phyloP scores from a whole-genome alignment of 2,329 filamentous ascomycete species.

The Coniochaeta sp. region DNA sequence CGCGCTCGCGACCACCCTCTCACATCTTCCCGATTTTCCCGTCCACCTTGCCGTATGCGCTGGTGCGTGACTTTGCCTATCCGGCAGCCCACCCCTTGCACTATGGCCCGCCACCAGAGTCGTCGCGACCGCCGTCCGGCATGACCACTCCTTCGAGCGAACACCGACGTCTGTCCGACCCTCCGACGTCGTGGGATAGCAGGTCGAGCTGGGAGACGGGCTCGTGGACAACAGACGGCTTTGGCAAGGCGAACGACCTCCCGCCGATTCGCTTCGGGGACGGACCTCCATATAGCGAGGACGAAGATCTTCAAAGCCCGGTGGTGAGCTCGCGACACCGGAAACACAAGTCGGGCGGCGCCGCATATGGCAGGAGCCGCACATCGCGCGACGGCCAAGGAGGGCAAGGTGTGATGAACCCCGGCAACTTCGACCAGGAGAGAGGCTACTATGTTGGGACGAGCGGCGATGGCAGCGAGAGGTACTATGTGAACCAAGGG shows the following conservation, averaged over 20 bases:
- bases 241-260: constrained; percentile 61
- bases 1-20: constrained; percentile 73
- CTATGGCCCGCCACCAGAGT: constrained; percentile 81
- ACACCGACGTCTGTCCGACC: constrained; percentile 72
- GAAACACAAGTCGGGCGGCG: constrained; percentile 66
- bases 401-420: constrained; percentile 33
- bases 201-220: constrained; percentile 49
- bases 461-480: constrained; percentile 64
- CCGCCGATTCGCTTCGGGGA: constrained; percentile 80
- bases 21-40: constrained; percentile 76
- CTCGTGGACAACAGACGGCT: constrained; percentile 43
- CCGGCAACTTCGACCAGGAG: constrained; percentile 49
- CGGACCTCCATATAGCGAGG: constrained; percentile 89
- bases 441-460: constrained; percentile 61
- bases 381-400: constrained; percentile 31
- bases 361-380: constrained; percentile 38
- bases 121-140: constrained; percentile 63
- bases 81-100: constrained; percentile 76
- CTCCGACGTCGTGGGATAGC: constrained; percentile 68
- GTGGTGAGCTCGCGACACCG: constrained; percentile 79
- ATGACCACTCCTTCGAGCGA: constrained; percentile 83
- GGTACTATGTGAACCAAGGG: constrained; percentile 65
- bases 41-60: constrained; percentile 79
- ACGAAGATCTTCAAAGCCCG: constrained; percentile 89
- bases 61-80: constrained; percentile 95